A percentile compares a stretch with the other conserved stretches of the same genome.
These are phyloP conservation scores for Pythium chondricola DNA, from an alignment of 352 stramenopile genomes.

Conservation along the genomic window DNA sequence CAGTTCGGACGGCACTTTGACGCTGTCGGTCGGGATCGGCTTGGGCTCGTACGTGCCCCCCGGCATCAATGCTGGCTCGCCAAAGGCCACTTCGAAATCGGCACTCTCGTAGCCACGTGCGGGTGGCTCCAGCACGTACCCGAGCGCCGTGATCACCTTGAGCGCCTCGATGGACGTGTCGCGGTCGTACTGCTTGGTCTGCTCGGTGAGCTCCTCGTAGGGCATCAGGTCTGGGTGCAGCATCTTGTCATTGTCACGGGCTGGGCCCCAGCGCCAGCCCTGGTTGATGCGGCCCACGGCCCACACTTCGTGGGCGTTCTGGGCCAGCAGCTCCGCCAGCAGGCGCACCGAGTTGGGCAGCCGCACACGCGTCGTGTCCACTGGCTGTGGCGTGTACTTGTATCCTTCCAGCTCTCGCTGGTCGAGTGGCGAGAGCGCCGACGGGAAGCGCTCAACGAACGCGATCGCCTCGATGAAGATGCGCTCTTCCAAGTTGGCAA, in stretches of 20 bases:
- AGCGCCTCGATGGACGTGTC: slow-evolving; percentile 74
- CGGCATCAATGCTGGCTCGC: slow-evolving; percentile 30
- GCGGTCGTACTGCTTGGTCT: slow-evolving; percentile 78
- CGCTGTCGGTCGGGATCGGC: slow-evolving; percentile 55
- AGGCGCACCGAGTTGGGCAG: slow-evolving; percentile 58
- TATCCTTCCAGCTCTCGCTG: slow-evolving; percentile 77
- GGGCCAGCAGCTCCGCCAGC: slow-evolving; percentile 57
- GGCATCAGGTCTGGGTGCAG: slow-evolving; percentile 66
- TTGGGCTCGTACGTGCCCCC: slow-evolving; percentile 56
- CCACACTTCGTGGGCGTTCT: slow-evolving; percentile 80
- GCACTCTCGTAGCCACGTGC: slow-evolving; percentile 38
- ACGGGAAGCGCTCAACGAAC: slow-evolving; percentile 71
- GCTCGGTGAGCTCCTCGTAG: slow-evolving; percentile 65
- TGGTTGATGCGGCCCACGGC: slow-evolving; percentile 62
- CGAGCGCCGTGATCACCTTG: slow-evolving; percentile 70
- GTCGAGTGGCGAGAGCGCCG: slow-evolving; percentile 54
- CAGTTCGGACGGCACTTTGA: slow-evolving; percentile 54
- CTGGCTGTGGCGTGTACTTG: slow-evolving; percentile 67
- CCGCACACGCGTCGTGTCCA: slow-evolving; percentile 56
- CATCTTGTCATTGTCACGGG: slow-evolving; percentile 61
- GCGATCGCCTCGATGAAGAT: slow-evolving; percentile 70
- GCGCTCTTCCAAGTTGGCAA: slow-evolving; percentile 57
- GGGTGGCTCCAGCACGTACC: slow-evolving; percentile 62
- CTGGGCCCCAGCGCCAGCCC: slow-evolving; percentile 54
- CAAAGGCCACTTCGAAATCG: slow-evolving; percentile 34